These are phyloP conservation scores for Aspergillus sclerotioniger DNA, from an alignment of 495 filamentous ascomycete genomes.

Conservation along the genomic window DNA sequence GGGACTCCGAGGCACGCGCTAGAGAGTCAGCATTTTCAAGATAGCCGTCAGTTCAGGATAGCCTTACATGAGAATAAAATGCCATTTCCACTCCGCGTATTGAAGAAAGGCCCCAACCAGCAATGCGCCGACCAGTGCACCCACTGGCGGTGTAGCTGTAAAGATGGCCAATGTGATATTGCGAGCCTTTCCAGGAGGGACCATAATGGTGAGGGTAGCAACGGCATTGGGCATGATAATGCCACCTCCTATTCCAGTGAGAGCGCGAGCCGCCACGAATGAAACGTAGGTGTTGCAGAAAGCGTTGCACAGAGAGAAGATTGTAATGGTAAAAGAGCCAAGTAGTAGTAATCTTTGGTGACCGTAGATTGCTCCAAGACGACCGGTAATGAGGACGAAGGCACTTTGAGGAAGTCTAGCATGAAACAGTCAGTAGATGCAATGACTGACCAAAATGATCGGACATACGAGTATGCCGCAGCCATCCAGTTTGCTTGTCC, in stretches of 20 bases:
- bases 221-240: slow-evolving; percentile 5
- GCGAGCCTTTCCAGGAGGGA: background rate
- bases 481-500: background rate
- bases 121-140: background rate
- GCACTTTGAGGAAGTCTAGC: slow-evolving; percentile 1
- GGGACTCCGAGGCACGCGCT: too few relatives aligned
- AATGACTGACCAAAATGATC: background rate
- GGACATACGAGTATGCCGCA: background rate
- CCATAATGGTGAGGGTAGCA: background rate
- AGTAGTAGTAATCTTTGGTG: background rate
- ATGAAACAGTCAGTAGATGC: background rate
- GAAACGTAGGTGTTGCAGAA: background rate
- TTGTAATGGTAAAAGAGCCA: background rate
- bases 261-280: background rate
- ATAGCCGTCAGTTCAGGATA: too few relatives aligned
- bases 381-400: slow-evolving; percentile 5
- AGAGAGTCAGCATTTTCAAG: too few relatives aligned
- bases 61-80: background rate
- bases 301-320: background rate
- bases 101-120: background rate
- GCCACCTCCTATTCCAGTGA: slow-evolving; percentile 4
- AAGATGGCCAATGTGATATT: background rate
- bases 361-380: slow-evolving; percentile 1
- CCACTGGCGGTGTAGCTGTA: background rate
- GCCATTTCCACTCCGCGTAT: background rate